Evolutionary conservation across 1,139 yeast species (phyloP), one percentile per base, ranked within the genome.

Genomic region (Candida freyschussii): DNA sequence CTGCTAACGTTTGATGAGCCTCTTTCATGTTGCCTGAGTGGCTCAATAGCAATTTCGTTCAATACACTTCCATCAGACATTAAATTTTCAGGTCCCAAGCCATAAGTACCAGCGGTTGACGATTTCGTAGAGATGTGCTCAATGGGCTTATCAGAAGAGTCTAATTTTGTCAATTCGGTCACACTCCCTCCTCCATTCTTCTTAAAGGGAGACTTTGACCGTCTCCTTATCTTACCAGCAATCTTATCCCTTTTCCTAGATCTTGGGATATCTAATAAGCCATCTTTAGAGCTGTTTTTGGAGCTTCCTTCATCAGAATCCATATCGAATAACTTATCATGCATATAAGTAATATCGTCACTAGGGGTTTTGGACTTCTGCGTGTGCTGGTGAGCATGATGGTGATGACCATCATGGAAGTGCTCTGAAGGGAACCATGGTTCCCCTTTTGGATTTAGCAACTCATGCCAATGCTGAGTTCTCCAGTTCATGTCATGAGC

Each of bases 401-500:
- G 41, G 24, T 33, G 34, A 25, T 29, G 38, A 13, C 24, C 28
- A 18, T 32, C 36, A 13, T 20, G 21, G 8, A 21, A 26, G 6
- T 24, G 31, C 14, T 24, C 33, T 7, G 38, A 39, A 2, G 78
- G 78, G 45, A 71, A 78, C 82, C 89, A 76, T 7, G 67, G 52
- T 19, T 69, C 64, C 0, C 87, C 87, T 7, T 63, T 56, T 0
- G 79, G 61, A 33, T 67, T 66, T 24, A 59, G 58, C 32, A 84
- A 57, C 44, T 78, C 79, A 45, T 69, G 62, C 77, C 84, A 76
- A 49, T 80, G 81, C n/a, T 62, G 56, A 7, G 68, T 60, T 45
- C 89, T 65, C 91, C 94, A 84, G 0, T 70, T 60, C 16, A 67
- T 43, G 52, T 85, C 95, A 31, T 72, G 67, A 7, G 75, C 59